A percentile compares a stretch with the other conserved stretches of the same genome.
phyloP scores from a whole-genome alignment of 306 rosid genomes.

The Pyrus pyrifolia region DNA sequence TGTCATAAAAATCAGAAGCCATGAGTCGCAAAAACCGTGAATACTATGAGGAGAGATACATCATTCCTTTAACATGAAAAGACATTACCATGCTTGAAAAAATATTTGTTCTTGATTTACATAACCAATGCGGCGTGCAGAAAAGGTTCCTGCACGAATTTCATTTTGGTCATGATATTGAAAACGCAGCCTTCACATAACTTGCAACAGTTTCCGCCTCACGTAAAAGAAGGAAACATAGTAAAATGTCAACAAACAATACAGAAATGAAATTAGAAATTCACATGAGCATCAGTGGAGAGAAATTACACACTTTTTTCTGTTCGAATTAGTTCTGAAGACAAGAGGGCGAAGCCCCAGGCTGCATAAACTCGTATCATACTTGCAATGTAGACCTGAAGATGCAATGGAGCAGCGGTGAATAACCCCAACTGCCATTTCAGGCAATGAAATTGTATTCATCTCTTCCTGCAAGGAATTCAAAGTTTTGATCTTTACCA shows the following conservation, averaged over 20 bases:
- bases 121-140: slow-evolving; percentile 25
- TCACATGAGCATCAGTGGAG: background rate
- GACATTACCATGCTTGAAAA: slow-evolving; percentile 38
- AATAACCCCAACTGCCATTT: slow-evolving; percentile 34
- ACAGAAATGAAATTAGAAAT: background rate
- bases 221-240: background rate
- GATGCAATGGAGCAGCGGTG: slow-evolving; percentile 25
- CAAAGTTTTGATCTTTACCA: background rate
- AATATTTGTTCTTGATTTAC: slow-evolving; percentile 30
- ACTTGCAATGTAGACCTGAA: slow-evolving; percentile 13
- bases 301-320: slow-evolving; percentile 24
- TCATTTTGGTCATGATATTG: background rate
- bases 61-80: background rate
- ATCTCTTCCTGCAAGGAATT: slow-evolving; percentile 33
- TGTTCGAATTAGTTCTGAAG: slow-evolving; percentile 20
- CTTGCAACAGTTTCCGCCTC: background rate
- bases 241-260: background rate
- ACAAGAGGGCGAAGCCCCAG: slow-evolving; percentile 11
- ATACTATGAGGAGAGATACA: background rate
- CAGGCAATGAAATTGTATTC: slow-evolving; percentile 43
- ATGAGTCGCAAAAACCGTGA: slow-evolving; percentile 10
- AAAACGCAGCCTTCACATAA: slow-evolving; percentile 1
- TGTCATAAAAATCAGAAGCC: slow-evolving; percentile 36
- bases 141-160: slow-evolving; percentile 38
- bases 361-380: background rate